Percentiles rank a stretch among this genome's conserved stretches.
These are phyloP conservation scores for Epichloe gansuensis DNA, from an alignment of 2,329 filamentous ascomycete species.

Conservation along the genomic window DNA sequence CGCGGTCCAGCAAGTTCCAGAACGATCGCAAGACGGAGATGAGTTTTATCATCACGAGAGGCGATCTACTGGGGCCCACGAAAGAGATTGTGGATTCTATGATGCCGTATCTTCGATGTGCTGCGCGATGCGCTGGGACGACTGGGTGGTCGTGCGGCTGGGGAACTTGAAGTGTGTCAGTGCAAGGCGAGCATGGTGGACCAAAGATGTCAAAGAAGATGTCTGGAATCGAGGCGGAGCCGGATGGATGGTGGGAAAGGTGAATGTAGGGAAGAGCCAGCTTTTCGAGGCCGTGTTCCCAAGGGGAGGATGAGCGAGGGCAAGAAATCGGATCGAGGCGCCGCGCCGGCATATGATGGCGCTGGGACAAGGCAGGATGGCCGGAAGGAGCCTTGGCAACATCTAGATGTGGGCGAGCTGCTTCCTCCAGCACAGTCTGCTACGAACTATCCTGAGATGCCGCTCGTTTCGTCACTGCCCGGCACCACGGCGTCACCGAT, in stretches of 20 bases:
- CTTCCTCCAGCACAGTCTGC: constrained; percentile 67
- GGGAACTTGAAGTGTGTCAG: constrained; percentile 84
- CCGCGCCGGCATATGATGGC: constrained; percentile 10
- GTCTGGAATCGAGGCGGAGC: constrained; percentile 76
- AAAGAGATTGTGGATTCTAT: constrained; percentile 75
- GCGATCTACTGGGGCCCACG: constrained; percentile 72
- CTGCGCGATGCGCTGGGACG: constrained; percentile 65
- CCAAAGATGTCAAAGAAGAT: constrained; percentile 69
- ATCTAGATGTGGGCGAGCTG: constrained; percentile 38
- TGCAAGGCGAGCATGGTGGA: constrained; percentile 83
- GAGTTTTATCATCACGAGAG: constrained; percentile 82
- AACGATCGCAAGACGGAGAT: constrained; percentile 61
- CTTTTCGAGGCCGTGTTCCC: constrained; percentile 83
- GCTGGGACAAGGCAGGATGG: constrained; percentile 3
- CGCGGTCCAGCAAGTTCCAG: constrained; percentile 52
- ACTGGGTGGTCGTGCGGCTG: constrained; percentile 57
- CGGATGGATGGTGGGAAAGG: constrained; percentile 95
- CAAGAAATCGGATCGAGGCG: constrained; percentile 6
- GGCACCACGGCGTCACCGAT: constrained; percentile 95
- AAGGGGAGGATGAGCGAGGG: constrained; percentile 46
- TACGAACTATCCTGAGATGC: constrained; percentile 69
- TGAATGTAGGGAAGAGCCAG: constrained; percentile 93
- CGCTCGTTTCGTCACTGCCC: constrained; percentile 72
- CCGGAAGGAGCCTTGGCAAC: constrained; percentile 8
- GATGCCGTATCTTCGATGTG: constrained; percentile 75